These are phyloP conservation scores for Yamadazyma laniorum DNA, from an alignment of 805 yeast species.

Conservation along the genomic window DNA sequence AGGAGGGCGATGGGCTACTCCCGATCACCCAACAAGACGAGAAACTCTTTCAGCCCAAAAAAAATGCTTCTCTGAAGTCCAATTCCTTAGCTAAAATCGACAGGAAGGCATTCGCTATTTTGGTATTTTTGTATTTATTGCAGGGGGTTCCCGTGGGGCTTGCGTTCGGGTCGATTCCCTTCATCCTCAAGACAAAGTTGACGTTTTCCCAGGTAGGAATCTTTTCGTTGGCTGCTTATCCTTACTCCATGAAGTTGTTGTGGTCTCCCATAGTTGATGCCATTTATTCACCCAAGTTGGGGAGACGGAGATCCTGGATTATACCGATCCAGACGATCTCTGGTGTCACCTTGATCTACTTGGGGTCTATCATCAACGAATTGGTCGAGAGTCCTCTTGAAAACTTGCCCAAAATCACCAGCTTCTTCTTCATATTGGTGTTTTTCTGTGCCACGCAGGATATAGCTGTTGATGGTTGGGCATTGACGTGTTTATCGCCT, in stretches of 20 bases:
- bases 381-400: slow-evolving; percentile 50
- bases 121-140: slow-evolving; percentile 72
- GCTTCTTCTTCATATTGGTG: slow-evolving; percentile 72
- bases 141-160: slow-evolving; percentile 98
- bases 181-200: slow-evolving; percentile 75
- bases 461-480: slow-evolving; percentile 99
- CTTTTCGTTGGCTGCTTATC: slow-evolving; percentile 90
- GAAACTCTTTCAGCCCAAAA: slow-evolving; percentile 10
- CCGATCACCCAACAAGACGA: slow-evolving; percentile 20
- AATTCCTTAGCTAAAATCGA: slow-evolving; percentile 37
- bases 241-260: slow-evolving; percentile 84
- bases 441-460: slow-evolving; percentile 96
- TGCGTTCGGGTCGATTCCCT: slow-evolving; percentile 93
- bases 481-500: slow-evolving; percentile 78
- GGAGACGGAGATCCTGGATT: slow-evolving; percentile 91
- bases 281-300: slow-evolving; percentile 60
- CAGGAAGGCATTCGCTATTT: slow-evolving; percentile 68
- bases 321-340: slow-evolving; percentile 87
- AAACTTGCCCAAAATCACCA: slow-evolving; percentile 58
- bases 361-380: slow-evolving; percentile 59
- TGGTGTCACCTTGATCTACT: slow-evolving; percentile 58
- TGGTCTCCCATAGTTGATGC: slow-evolving; percentile 99
- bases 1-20: slow-evolving; percentile 36
- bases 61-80: slow-evolving; percentile 1
- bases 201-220: slow-evolving; percentile 88